Evolutionary conservation across 495 filamentous ascomycete genomes (phyloP).

Genomic region (Penicillium flavigenum): DNA sequence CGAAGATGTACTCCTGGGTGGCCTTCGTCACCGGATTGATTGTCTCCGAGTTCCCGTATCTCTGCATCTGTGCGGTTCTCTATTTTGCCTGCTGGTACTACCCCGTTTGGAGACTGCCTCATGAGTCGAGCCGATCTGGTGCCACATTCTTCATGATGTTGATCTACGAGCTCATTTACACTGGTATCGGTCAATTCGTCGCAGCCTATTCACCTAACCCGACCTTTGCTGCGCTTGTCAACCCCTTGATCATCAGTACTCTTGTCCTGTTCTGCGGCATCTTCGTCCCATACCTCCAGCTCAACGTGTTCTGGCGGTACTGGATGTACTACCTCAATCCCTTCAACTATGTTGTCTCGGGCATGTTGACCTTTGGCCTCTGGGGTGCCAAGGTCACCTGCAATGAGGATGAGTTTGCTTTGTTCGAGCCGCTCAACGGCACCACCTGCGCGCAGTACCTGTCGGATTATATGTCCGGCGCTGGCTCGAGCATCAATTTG

Average conservation of each 20-base stretch:
- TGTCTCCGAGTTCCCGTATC: constrained; percentile 54
- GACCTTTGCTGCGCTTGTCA: constrained; percentile 51
- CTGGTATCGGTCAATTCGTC: constrained; percentile 60
- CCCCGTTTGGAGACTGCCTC: constrained; percentile 33
- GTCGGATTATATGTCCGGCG: constrained; percentile 42
- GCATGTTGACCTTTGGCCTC: constrained; percentile 58
- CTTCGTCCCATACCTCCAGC: constrained; percentile 43
- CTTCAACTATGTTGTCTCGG: constrained; percentile 65
- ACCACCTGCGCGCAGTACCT: constrained; percentile 61
- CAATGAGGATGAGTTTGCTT: constrained; percentile 54
- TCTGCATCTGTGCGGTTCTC: constrained; percentile 48
- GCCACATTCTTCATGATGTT: constrained; percentile 55
- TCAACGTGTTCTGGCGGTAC: constrained; percentile 63
- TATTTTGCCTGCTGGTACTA: constrained; percentile 57
- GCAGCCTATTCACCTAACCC: constrained; percentile 59
- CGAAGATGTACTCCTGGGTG: constrained; percentile 54
- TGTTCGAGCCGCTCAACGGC: constrained; percentile 53
- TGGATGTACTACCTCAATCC: constrained; percentile 76
- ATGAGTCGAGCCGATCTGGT: constrained; percentile 43
- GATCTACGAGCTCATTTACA: constrained; percentile 55
- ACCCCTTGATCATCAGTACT: constrained; percentile 55
- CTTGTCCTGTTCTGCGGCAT: constrained; percentile 55
- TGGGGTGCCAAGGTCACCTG: constrained; percentile 58
- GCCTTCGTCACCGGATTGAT: constrained; percentile 52
- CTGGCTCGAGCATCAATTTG: constrained; percentile 52